These are phyloP conservation scores for Cercospora sesami DNA, from an alignment of 2,329 filamentous ascomycete species.

Conservation along the genomic window DNA sequence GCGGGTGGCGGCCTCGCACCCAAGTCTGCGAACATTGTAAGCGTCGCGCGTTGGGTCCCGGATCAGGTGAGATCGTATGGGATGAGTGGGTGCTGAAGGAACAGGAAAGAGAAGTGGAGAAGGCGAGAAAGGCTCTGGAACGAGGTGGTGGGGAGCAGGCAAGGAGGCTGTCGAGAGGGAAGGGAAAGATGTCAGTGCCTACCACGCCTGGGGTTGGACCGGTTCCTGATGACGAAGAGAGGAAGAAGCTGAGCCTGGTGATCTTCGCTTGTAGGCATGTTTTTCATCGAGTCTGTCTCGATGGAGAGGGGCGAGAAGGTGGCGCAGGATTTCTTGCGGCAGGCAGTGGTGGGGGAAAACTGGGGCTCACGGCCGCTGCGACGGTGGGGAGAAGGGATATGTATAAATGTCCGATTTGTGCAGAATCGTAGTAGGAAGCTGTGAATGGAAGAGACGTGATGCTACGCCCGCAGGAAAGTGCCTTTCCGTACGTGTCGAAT, in stretches of 20 bases:
- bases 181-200: conserved; percentile 51
- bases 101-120: conserved; percentile 46
- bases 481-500: too few species aligned
- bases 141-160: conserved; percentile 40
- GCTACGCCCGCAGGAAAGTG: too few species aligned
- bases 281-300: conserved; percentile 68
- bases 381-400: conserved; percentile 17
- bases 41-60: conserved; percentile 82
- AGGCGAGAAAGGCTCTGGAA: conserved; percentile 44
- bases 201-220: conserved; percentile 41
- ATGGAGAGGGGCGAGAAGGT: conserved; percentile 42
- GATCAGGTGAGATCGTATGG: conserved; percentile 74
- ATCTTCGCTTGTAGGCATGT: conserved; percentile 70
- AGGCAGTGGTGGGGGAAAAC: neutral
- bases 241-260: conserved; percentile 52
- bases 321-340: conserved; percentile 4
- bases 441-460: too few species aligned
- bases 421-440: conserved; percentile 16
- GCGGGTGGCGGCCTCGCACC: conserved; percentile 84
- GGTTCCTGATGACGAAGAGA: conserved; percentile 48
- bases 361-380: neutral
- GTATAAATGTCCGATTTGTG: conserved; percentile 41
- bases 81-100: conserved; percentile 72
- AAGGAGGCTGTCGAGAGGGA: conserved; percentile 51
- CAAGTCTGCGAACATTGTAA: conserved; percentile 87